These are phyloP conservation scores for Tolypocladium inflatum DNA, from an alignment of 2,329 filamentous ascomycete genomes.

Conservation along the genomic window DNA sequence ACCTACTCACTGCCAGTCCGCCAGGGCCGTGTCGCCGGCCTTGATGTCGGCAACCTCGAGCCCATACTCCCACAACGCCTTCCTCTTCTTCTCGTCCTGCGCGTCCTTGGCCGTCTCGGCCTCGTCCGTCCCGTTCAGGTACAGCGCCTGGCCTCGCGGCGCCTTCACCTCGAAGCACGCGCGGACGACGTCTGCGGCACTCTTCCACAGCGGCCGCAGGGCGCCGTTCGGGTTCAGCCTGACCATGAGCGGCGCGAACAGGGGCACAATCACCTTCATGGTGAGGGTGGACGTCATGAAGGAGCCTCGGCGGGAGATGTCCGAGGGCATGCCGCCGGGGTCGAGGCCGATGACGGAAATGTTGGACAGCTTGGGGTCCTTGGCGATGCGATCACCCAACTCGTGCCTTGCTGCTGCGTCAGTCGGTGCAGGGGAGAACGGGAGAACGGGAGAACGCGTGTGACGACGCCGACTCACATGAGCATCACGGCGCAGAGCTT, in stretches of 20 bases:
- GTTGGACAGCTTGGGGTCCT: constrained; percentile 21
- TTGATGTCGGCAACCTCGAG: constrained; percentile 14
- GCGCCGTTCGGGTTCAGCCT: constrained; percentile 18
- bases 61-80: constrained; percentile 20
- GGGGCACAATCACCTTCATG: constrained; percentile 15
- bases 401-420: constrained; percentile 17
- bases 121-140: constrained; percentile 23
- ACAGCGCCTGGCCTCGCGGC: constrained; percentile 17
- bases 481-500: constrained; percentile 29
- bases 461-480: constrained; percentile 10
- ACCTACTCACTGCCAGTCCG: constrained; percentile 14
- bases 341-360: constrained; percentile 27
- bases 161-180: constrained; percentile 19
- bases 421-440: constrained; percentile 3
- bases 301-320: constrained; percentile 16
- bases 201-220: constrained; percentile 19
- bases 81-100: constrained; percentile 18
- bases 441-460: too few relatives aligned
- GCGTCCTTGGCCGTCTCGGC: constrained; percentile 17
- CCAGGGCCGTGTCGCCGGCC: constrained; percentile 15
- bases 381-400: constrained; percentile 20
- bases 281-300: constrained; percentile 12
- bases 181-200: constrained; percentile 19
- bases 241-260: constrained; percentile 12
- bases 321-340: constrained; percentile 26